These are phyloP conservation scores for Alternaria brassicae DNA, from an alignment of 2,329 filamentous ascomycete genomes.

Conservation along the genomic window DNA sequence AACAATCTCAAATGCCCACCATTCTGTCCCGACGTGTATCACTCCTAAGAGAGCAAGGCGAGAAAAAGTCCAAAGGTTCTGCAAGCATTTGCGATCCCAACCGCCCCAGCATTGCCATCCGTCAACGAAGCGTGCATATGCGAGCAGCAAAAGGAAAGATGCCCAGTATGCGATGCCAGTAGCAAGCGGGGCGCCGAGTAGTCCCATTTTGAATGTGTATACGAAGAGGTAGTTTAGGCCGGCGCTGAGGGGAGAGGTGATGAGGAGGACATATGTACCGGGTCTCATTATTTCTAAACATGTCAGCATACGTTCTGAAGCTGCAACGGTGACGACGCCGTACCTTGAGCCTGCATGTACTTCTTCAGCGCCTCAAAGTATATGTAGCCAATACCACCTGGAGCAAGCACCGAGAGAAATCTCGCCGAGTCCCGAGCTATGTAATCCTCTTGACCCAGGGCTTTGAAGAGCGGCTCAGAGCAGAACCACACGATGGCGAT, in stretches of 20 bases:
- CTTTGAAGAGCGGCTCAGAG: conserved; percentile 75
- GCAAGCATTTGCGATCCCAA: conserved; percentile 67
- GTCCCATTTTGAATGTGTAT: conserved; percentile 72
- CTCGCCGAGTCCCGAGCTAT: conserved; percentile 75
- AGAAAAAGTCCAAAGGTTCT: conserved; percentile 73
- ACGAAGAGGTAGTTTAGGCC: conserved; percentile 72
- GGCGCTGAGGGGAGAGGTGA: conserved; percentile 67
- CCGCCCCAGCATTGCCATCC: conserved; percentile 84
- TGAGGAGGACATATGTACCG: conserved; percentile 67
- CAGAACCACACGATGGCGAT: conserved; percentile 77
- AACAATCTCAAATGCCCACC: conserved; percentile 95
- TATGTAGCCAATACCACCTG: conserved; percentile 83
- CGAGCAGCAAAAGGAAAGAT: conserved; percentile 77
- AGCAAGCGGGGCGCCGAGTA: conserved; percentile 81
- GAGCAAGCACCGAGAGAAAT: conserved; percentile 77
- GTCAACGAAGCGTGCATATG: conserved; percentile 73
- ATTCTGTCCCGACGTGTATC: conserved; percentile 86
- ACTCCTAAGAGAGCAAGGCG: conserved; percentile 78
- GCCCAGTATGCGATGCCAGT: conserved; percentile 87
- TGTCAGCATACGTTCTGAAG: conserved; percentile 9
- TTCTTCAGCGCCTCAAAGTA: conserved; percentile 82
- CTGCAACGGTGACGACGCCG: not conserved
- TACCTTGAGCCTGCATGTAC: conserved; percentile 65
- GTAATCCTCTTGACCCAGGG: conserved; percentile 78
- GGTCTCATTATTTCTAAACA: conserved; percentile 66